These are phyloP conservation scores for Citrus cavaleriei DNA, from an alignment of 345 rosid species.

Conservation along the genomic window DNA sequence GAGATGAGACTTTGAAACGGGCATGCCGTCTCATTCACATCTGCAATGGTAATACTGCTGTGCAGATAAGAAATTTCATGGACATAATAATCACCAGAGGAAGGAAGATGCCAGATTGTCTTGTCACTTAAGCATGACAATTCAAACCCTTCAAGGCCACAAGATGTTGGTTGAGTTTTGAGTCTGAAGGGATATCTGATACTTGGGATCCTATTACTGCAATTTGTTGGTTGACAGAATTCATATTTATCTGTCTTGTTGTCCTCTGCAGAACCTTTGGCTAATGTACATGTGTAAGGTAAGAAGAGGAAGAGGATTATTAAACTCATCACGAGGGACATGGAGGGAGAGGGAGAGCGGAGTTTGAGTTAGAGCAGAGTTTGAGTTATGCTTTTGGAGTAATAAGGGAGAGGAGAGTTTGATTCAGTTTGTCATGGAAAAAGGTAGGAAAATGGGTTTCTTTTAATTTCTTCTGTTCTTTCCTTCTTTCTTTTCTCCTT, in stretches of 20 bases:
- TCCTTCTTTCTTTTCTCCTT: no score
- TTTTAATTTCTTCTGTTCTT: no score
- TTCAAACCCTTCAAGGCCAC: constrained; percentile 11
- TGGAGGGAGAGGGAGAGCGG: background rate
- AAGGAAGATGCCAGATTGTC: background rate
- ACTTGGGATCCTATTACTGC: background rate
- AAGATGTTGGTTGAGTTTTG: background rate
- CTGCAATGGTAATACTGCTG: background rate
- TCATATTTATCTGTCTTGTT: background rate
- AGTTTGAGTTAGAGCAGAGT: background rate
- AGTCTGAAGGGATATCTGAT: constrained; percentile 14
- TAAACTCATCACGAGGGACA: background rate
- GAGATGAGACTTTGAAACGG: background rate
- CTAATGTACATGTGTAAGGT: background rate
- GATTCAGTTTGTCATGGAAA: background rate
- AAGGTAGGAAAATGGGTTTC: background rate
- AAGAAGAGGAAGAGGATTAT: constrained; percentile 3
- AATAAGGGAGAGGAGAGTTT: no score
- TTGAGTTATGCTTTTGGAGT: no score
- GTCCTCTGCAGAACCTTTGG: background rate
- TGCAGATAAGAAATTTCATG: background rate
- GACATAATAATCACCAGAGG: background rate
- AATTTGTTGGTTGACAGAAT: background rate
- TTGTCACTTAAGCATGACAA: background rate
- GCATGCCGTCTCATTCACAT: background rate